phyloP scores from a whole-genome alignment of 805 yeast genomes.

The Candida anglica region DNA sequence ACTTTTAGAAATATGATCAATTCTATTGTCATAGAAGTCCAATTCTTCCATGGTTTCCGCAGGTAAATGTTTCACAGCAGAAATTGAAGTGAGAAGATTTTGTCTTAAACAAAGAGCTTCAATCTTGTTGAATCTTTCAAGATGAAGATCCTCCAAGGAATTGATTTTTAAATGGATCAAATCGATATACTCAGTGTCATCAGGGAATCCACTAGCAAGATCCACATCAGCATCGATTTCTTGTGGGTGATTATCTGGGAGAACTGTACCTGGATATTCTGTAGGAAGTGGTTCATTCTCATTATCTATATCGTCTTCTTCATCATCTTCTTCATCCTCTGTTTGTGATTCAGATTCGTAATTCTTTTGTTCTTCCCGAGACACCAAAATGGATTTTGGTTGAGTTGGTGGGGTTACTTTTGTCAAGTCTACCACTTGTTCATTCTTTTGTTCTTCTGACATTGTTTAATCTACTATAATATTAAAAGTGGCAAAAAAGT shows the following conservation, averaged over 20 bases:
- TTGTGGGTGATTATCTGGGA: slow-evolving; percentile 47
- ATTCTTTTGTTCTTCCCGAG: not conserved
- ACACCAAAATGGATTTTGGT: slow-evolving; percentile 1
- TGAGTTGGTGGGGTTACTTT: not conserved
- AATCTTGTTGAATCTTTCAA: slow-evolving; percentile 54
- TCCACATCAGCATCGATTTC: slow-evolving; percentile 67
- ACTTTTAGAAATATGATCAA: slow-evolving; percentile 77
- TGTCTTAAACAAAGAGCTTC: slow-evolving; percentile 73
- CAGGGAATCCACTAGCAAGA: slow-evolving; percentile 50
- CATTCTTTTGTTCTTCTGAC: not conserved
- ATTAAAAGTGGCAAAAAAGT: no score
- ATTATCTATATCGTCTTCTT: slow-evolving; percentile 14
- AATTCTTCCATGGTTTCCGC: slow-evolving; percentile 62
- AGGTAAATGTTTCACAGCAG: slow-evolving; percentile 55
- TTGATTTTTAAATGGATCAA: slow-evolving; percentile 67
- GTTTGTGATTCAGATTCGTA: slow-evolving; percentile 3
- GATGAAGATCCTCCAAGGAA: slow-evolving; percentile 57
- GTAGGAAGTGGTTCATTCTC: slow-evolving; percentile 34
- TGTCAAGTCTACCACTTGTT: not conserved
- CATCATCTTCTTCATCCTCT: slow-evolving; percentile 23
- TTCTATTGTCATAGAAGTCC: slow-evolving; percentile 89
- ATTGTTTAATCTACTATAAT: not conserved
- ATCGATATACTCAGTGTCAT: slow-evolving; percentile 59
- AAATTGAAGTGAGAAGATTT: slow-evolving; percentile 71
- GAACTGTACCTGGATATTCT: slow-evolving; percentile 39